phyloP scores from a whole-genome alignment of 352 stramenopile genomes.

The Pythium monospermum region DNA sequence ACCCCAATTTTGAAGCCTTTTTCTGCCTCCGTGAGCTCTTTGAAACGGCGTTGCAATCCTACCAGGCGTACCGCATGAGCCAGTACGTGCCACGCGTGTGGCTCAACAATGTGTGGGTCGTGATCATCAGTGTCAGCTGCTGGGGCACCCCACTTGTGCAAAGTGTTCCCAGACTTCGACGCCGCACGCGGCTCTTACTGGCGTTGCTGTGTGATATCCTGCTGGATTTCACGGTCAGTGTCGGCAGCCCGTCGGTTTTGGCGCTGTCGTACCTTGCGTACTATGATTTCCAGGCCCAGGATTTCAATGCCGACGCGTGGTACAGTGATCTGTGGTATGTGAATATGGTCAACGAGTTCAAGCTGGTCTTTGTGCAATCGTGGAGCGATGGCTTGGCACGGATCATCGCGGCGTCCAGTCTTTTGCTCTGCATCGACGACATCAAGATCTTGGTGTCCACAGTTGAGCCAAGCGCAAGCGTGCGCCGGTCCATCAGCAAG shows the following conservation, averaged over 20 bases:
- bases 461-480: background rate
- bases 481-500: background rate
- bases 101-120: conserved; percentile 25
- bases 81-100: conserved; percentile 16
- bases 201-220: conserved; percentile 25
- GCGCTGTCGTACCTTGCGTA: conserved; percentile 15
- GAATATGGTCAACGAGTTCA: conserved; percentile 22
- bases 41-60: conserved; percentile 20
- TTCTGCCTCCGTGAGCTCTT: conserved; percentile 14
- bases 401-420: conserved; percentile 3
- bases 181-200: conserved; percentile 23
- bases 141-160: conserved; percentile 32
- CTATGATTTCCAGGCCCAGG: conserved; percentile 12
- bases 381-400: conserved; percentile 10
- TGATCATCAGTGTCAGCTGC: conserved; percentile 28
- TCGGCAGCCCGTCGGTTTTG: conserved; percentile 27
- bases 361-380: conserved; percentile 17
- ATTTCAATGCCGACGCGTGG: conserved; percentile 16
- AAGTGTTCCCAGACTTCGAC: conserved; percentile 6
- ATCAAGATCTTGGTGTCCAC: conserved; percentile 21
- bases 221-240: conserved; percentile 34
- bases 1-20: conserved; percentile 14
- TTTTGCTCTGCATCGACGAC: conserved; percentile 18
- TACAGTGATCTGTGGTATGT: conserved; percentile 21
- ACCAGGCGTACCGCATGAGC: conserved; percentile 21